These are phyloP conservation scores for Curvularia sp. DNA, from an alignment of 2,329 filamentous ascomycete species.

Conservation along the genomic window DNA sequence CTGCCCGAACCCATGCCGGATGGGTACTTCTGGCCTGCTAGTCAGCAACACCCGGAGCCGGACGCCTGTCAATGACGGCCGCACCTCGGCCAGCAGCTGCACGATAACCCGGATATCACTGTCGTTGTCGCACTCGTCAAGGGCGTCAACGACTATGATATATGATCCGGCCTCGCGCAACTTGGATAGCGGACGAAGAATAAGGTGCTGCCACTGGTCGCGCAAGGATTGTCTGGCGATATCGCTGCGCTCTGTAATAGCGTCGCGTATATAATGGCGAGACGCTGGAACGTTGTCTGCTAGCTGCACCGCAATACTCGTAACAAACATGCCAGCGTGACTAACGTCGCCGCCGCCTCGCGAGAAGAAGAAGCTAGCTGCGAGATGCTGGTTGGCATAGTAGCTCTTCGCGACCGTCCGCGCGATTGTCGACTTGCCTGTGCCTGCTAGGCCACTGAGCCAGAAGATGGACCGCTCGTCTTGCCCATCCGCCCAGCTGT, in stretches of 20 bases:
- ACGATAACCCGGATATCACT: constrained; percentile 21
- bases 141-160: constrained; percentile 35
- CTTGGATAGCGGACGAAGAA: constrained; percentile 20
- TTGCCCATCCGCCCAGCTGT: constrained; percentile 25
- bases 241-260: constrained; percentile 14
- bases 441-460: constrained; percentile 41
- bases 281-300: constrained; percentile 7
- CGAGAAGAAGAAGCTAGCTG: constrained; percentile 11
- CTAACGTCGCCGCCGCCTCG: constrained; percentile 23
- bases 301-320: constrained; percentile 9
- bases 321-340: constrained; percentile 21
- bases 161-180: background rate
- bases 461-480: constrained; percentile 36
- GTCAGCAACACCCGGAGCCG: constrained; percentile 27
- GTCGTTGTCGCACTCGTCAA: constrained; percentile 43
- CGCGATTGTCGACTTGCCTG: constrained; percentile 33
- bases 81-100: constrained; percentile 17
- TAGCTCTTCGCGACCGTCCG: background rate
- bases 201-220: constrained; percentile 29
- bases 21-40: constrained; percentile 26
- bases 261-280: constrained; percentile 13
- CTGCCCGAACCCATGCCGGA: constrained; percentile 20
- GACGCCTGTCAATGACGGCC: background rate
- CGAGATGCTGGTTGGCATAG: background rate
- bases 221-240: constrained; percentile 19